These are phyloP conservation scores for Planoprotostelium fungivorum DNA, from an alignment of 78 protist genomes.

Conservation along the genomic window DNA sequence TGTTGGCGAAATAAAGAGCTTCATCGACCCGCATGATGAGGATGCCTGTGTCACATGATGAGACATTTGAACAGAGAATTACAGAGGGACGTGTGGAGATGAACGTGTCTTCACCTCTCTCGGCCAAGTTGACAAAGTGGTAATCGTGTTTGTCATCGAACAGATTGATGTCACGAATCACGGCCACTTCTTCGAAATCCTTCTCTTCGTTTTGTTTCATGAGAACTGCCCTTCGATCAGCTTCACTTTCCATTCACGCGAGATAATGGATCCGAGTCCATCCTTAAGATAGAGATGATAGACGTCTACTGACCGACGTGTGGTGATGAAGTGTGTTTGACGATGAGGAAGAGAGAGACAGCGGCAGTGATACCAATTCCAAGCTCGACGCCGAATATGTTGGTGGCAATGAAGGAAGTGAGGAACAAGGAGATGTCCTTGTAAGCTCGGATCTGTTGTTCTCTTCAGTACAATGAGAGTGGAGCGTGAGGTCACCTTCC, in stretches of 20 bases:
- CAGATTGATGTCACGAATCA: conserved; percentile 58
- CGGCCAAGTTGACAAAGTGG: background rate
- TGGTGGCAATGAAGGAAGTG: conserved; percentile 29
- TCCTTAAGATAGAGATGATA: background rate
- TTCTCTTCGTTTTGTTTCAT: background rate
- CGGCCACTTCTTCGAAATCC: conserved; percentile 42
- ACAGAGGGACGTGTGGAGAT: too few species aligned
- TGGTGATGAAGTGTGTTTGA: conserved; percentile 57
- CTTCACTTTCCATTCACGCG: background rate
- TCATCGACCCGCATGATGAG: conserved; percentile 50
- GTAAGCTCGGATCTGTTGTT: background rate
- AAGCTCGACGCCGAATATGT: conserved; percentile 51
- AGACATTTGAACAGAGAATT: too few species aligned
- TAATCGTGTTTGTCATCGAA: conserved; percentile 11
- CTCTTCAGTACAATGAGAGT: too few species aligned
- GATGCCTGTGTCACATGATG: conserved; percentile 30
- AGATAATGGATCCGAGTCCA: background rate
- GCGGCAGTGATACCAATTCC: conserved; percentile 48
- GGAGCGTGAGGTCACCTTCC: conserved; percentile 53
- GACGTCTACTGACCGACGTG: conserved; percentile 13
- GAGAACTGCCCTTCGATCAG: too few species aligned
- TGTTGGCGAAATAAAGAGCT: conserved; percentile 42
- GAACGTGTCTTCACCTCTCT: background rate
- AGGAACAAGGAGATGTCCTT: conserved; percentile 32
- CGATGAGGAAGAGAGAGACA: conserved; percentile 48